Conservation (phyloP, 257 asterid genomes). For the Solanum gandarillasii region DNA sequence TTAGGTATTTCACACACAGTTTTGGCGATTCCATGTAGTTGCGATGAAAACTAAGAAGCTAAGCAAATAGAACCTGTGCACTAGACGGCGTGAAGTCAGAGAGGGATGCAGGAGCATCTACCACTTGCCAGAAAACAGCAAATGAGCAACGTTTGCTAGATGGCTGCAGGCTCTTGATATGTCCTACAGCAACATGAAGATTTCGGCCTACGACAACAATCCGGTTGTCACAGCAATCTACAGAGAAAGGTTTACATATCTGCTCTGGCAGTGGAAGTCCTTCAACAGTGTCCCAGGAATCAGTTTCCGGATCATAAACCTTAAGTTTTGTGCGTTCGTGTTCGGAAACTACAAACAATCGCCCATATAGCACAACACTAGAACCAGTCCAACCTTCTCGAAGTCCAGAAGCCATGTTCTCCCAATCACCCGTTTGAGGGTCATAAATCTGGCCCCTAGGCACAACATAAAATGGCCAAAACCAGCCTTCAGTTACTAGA, state of each 20-base stretch:
- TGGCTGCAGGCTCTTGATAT: conserved; percentile 13
- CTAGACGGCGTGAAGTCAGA: conserved; percentile 69
- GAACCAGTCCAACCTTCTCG: conserved; percentile 99
- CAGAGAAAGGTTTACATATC: conserved; percentile 87
- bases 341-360: conserved; percentile 82
- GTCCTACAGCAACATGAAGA: conserved; percentile 87
- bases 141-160: conserved; percentile 27
- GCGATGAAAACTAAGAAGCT: conserved; percentile 9
- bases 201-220: conserved; percentile 80
- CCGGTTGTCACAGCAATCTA: conserved; percentile 45
- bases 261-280: conserved; percentile 79
- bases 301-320: conserved; percentile 62
- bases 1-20: background rate
- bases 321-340: conserved; percentile 85
- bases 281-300: conserved; percentile 77
- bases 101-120: conserved; percentile 66
- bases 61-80: conserved; percentile 88
- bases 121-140: conserved; percentile 56
- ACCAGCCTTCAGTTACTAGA: conserved; percentile 94
- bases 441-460: conserved; percentile 92
- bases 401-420: conserved; percentile 72
- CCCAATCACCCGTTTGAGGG: conserved; percentile 70
- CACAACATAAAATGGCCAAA: conserved; percentile 90
- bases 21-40: background rate
- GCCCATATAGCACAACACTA: conserved; percentile 59